Conservation (phyloP, 352 stramenopile species). For the Phytophthora litchii region DNA sequence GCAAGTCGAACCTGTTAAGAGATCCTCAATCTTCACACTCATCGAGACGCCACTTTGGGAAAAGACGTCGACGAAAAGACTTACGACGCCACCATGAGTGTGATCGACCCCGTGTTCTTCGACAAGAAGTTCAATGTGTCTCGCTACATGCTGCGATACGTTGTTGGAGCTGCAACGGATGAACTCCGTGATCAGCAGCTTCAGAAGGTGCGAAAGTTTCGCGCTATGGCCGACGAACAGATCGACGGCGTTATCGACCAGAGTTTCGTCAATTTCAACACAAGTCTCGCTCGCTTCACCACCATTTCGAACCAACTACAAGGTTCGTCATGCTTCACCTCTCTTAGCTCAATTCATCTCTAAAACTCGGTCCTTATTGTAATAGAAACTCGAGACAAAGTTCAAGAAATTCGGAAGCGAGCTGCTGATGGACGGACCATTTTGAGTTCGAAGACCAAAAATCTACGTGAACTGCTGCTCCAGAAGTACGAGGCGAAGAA, state of each 20-base stretch:
- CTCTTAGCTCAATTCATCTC: not conserved
- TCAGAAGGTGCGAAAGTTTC: constrained; percentile 60
- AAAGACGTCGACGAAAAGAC: constrained; percentile 29
- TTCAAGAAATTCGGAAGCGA: constrained; percentile 72
- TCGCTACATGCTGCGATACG: constrained; percentile 82
- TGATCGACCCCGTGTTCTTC: constrained; percentile 80
- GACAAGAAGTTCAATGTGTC: constrained; percentile 85
- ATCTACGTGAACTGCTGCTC: constrained; percentile 75
- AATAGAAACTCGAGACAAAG: constrained; percentile 71
- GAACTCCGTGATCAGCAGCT: constrained; percentile 75
- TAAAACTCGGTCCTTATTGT: not conserved
- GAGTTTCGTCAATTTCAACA: constrained; percentile 88
- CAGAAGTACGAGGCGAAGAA: constrained; percentile 88
- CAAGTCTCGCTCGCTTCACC: constrained; percentile 79
- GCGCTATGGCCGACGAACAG: constrained; percentile 72
- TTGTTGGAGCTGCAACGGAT: constrained; percentile 71
- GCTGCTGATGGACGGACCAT: constrained; percentile 81
- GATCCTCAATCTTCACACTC: constrained; percentile 66
- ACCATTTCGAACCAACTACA: constrained; percentile 79
- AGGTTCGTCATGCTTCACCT: constrained; percentile 35
- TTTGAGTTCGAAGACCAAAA: constrained; percentile 85
- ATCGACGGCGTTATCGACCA: constrained; percentile 85
- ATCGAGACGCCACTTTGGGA: constrained; percentile 41
- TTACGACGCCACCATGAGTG: constrained; percentile 41
- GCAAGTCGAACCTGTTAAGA: constrained; percentile 54